Evolutionary conservation across 768 basidiomycete species (phyloP), one percentile per base, ranked within the genome.

Genomic region (Collybiopsis luxurians): DNA sequence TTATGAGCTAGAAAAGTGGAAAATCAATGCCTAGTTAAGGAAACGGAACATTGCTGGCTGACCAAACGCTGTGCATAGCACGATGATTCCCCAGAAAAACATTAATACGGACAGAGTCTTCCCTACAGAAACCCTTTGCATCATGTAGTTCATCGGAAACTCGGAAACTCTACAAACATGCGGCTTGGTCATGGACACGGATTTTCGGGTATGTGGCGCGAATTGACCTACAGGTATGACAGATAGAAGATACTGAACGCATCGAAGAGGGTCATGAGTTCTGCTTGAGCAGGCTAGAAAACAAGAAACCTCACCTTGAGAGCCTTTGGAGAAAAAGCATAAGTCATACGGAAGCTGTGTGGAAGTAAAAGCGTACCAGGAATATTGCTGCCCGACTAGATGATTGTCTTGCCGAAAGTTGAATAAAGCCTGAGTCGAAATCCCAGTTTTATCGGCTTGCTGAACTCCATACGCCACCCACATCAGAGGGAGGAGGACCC

Each of bases 81-180:
- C 57, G 57, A 58, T 30, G 47, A 58, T 43, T 11, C 57, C 57
- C 57, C 57, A 58, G 17, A 58, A 46, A 31, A 58, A 53, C 57
- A 58, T 58, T 23, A 58, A 26, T 6, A 52, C 49, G 7, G 57
- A 46, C 21, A 58, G 28, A 15, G 57, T 58, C 43, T 52, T 58
- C 15, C 57, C 57, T 4, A 58, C 52, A 26, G 49, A 53, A 7
- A 58, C 57, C 13, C 57, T 38, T 39, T 58, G 57, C 57, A 58
- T 58, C 21, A 58, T 3, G 34, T 58, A 58, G 19, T 39, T 58
- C 39, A 34, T 39, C 23, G 57, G 57, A 42, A 58, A 58, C 34
- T 58, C 57, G 45, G 34, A 58, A 7, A 53, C 51, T 26, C 49
- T 53, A 21, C 26, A 11, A 5, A 53, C 53, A 43, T 30, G 15